Base-by-base conservation (phyloP, 441 rosid genomes). In the Adansonia grandidieri region DNA sequence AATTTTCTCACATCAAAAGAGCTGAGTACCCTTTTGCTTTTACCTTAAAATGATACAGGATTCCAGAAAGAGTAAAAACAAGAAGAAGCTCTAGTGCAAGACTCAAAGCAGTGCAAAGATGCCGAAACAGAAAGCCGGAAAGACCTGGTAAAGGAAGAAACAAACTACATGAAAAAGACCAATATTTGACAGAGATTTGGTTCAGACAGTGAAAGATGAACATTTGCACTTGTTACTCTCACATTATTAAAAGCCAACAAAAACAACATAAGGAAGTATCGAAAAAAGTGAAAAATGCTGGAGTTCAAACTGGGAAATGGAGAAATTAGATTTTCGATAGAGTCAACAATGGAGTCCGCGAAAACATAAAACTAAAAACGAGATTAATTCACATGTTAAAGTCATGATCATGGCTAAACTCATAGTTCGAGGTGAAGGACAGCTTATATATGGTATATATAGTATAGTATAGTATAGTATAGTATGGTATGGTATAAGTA, bases 1-100 rank as follows among this genome's bases (percentile, higher is more conserved):
- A 10, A 61, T 3, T 10, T 61, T 24, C 13, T 10, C 5, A 1
- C 65, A 50, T 69, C 32, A 58, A 20, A 11, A 47, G 57, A 48
- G 57, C 5, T 9, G 15, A 42, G 53, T 3, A 24, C 22, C 70
- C 20, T n/a, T 70, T 69, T 51, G 32, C 74, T 0, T 28, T 28
- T 68, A 68, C 72, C 72, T 19, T n/a, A 20, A 68, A 62, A 44
- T 4, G 74, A 71, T 24, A 9, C 14, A 70, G 32, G 42, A 1
- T 70, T 50, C 42, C 47, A 71, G 20, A 24, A 28, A 71, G 61
- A 28, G 60, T 68, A 47, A 0, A 68, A 67, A 17, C 22, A 9
- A 66, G 28, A 24, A 56, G 54, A 67, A 44, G 7, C 58, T 11
- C 1, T 10, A 69, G 19, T 48, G 11, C 73, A 68, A 1, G 0